Percentiles rank a stretch among this genome's conserved stretches.
Evolutionary conservation across 805 yeast genomes (phyloP).

Genomic region (Jamesozyma lodderae): DNA sequence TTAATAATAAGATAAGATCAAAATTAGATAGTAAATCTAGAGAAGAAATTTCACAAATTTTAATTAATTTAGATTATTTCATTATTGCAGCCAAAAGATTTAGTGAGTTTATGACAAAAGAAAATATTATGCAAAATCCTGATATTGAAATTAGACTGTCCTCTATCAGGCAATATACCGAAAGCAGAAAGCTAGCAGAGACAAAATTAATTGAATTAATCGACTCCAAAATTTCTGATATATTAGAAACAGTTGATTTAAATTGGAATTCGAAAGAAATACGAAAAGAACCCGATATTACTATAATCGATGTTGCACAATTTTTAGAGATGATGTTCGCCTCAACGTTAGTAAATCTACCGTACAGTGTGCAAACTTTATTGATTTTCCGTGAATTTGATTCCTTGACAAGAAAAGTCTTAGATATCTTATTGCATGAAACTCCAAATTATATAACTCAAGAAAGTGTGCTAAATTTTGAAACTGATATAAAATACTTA

Average conservation of each 20-base stretch:
- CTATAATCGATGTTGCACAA: conserved; percentile 74
- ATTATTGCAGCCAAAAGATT: conserved; percentile 65
- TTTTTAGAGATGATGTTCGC: conserved; percentile 79
- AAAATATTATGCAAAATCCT: conserved; percentile 31
- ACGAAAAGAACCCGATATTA: conserved; percentile 57
- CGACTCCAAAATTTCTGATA: conserved; percentile 68
- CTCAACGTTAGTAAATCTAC: conserved; percentile 75
- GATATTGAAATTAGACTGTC: conserved; percentile 36
- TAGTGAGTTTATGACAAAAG: conserved; percentile 34
- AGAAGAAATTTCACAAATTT: conserved; percentile 83
- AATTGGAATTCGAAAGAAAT: conserved; percentile 59
- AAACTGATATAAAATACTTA: conserved; percentile 67
- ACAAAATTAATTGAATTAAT: conserved; percentile 72
- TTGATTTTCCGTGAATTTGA: conserved; percentile 84
- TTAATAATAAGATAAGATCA: conserved; percentile 52
- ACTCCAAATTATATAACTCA: conserved; percentile 46
- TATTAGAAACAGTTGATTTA: conserved; percentile 76
- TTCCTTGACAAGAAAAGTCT: conserved; percentile 63
- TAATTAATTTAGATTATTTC: conserved; percentile 82
- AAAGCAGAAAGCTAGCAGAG: conserved; percentile 65
- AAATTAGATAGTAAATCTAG: conserved; percentile 66
- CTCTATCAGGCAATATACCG: conserved; percentile 47
- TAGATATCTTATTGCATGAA: conserved; percentile 46
- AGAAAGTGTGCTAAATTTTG: conserved; percentile 63
- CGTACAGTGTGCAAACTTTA: conserved; percentile 64